Percentiles rank a stretch among this genome's conserved stretches.
Conservation (phyloP, 768 basidiomycete species). For the Sporobolomyces roseus region DNA sequence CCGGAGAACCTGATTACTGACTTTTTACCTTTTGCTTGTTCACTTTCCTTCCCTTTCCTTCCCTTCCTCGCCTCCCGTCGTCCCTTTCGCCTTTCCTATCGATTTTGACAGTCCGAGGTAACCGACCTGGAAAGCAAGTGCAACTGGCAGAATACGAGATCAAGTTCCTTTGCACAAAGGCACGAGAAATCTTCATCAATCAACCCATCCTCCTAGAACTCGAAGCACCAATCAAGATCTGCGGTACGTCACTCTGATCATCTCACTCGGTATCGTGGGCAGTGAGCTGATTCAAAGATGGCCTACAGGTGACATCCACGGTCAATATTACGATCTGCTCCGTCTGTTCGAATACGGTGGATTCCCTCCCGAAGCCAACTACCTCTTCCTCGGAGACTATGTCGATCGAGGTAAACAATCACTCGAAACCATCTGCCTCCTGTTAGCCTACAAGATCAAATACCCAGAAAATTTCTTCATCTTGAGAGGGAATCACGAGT, state of each 20-base stretch:
- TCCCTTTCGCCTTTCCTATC: conserved; percentile 58
- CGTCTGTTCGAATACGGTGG: conserved; percentile 98
- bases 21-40: too few relatives aligned
- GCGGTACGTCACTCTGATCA: conserved; percentile 61
- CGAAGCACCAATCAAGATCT: conserved; percentile 99
- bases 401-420: conserved; percentile 99
- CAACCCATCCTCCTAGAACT: conserved; percentile 96
- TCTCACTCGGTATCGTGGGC: conserved; percentile 15
- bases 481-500: conserved; percentile 96
- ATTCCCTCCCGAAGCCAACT: conserved; percentile 99
- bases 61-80: background rate
- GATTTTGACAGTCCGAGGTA: conserved; percentile 72
- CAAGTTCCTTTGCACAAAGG: conserved; percentile 97
- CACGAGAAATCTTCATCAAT: conserved; percentile 97
- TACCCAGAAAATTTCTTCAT: conserved; percentile 99
- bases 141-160: conserved; percentile 99
- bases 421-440: conserved; percentile 97
- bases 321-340: conserved; percentile 97
- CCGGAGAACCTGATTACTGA: background rate
- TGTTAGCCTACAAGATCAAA: conserved; percentile 99
- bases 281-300: too few relatives aligned
- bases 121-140: conserved; percentile 96
- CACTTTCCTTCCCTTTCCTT: background rate
- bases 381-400: conserved; percentile 98
- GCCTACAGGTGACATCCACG: conserved; percentile 99